A percentile compares a stretch with the other conserved stretches of the same genome.
Evolutionary conservation across 805 yeast species (phyloP).

Genomic region (Starmerella asiatica): DNA sequence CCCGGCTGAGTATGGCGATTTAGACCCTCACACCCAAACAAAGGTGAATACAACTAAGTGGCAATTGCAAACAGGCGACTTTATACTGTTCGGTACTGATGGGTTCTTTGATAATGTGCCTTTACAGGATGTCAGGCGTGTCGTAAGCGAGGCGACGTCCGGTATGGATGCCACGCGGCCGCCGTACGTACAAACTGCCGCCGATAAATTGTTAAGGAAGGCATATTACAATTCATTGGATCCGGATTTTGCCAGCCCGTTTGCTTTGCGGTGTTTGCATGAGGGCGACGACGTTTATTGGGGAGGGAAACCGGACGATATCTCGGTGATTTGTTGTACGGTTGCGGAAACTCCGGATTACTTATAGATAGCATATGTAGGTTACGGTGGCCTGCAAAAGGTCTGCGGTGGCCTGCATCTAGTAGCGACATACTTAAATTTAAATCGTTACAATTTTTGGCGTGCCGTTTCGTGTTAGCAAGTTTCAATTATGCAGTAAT

Average conservation of each 20-base stretch:
- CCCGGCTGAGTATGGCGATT: constrained; percentile 17
- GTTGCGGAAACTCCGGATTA: not conserved
- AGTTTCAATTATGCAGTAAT: too few relatives aligned
- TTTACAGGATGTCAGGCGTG: constrained; percentile 27
- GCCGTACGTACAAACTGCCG: constrained; percentile 31
- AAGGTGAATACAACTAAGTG: constrained; percentile 34
- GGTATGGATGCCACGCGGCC: constrained; percentile 22
- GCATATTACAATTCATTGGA: constrained; percentile 63
- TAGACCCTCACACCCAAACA: constrained; percentile 39
- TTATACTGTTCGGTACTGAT: constrained; percentile 79
- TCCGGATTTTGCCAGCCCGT: constrained; percentile 64
- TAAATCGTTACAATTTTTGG: too few relatives aligned
- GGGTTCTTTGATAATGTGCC: constrained; percentile 82
- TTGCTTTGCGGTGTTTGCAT: constrained; percentile 54
- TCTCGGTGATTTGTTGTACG: constrained; percentile 48
- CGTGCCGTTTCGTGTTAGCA: too few relatives aligned
- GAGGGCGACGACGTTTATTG: constrained; percentile 30
- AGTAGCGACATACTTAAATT: too few relatives aligned
- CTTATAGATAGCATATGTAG: not conserved
- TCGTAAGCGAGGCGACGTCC: not conserved
- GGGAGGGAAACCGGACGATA: constrained; percentile 96
- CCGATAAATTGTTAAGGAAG: constrained; percentile 45
- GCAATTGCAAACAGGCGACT: constrained; percentile 55
- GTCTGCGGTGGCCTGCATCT: too few relatives aligned
- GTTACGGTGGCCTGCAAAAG: not conserved